Evolutionary conservation across 2,329 filamentous ascomycete genomes (phyloP).

Genomic region (Apiospora pterosperma): DNA sequence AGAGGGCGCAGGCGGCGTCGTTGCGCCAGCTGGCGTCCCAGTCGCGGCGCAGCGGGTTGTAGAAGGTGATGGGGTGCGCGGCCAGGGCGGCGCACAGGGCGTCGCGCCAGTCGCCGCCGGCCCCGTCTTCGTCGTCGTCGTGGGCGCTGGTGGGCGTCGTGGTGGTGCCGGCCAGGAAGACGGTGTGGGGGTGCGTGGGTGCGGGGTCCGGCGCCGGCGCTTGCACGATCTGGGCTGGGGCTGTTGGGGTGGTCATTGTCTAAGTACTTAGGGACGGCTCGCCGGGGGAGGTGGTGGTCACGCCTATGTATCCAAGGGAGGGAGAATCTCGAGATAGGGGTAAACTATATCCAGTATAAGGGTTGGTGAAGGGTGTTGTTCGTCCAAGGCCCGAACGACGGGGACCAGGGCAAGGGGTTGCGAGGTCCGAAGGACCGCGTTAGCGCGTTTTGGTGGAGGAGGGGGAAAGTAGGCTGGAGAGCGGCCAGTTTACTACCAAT

Average conservation of each 20-base stretch:
- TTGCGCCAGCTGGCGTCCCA: constrained; percentile 57
- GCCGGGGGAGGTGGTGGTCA: no score
- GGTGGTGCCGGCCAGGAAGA: constrained; percentile 1
- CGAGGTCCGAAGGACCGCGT: neutral
- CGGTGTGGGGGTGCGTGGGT: neutral
- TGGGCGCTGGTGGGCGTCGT: neutral
- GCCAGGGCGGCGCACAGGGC: constrained; percentile 8
- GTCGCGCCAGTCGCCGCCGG: neutral
- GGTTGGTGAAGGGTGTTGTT: neutral
- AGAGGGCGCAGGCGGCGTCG: constrained; percentile 42
- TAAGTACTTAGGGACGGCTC: no score
- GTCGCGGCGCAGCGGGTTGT: constrained; percentile 53
- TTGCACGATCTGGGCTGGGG: neutral
- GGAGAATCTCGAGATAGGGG: no score
- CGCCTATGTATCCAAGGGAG: no score
- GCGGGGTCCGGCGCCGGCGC: neutral
- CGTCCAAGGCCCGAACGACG: no score
- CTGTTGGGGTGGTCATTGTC: neutral
- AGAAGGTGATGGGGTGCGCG: constrained; percentile 45
- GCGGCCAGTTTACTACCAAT: neutral
- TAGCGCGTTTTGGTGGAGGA: neutral
- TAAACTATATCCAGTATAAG: no score
- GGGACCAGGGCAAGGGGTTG: no score
- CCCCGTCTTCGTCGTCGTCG: no score
- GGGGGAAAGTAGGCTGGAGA: no score